Evolutionary conservation across 352 stramenopile genomes (phyloP).

Genomic region (Phytopythium aichiense): DNA sequence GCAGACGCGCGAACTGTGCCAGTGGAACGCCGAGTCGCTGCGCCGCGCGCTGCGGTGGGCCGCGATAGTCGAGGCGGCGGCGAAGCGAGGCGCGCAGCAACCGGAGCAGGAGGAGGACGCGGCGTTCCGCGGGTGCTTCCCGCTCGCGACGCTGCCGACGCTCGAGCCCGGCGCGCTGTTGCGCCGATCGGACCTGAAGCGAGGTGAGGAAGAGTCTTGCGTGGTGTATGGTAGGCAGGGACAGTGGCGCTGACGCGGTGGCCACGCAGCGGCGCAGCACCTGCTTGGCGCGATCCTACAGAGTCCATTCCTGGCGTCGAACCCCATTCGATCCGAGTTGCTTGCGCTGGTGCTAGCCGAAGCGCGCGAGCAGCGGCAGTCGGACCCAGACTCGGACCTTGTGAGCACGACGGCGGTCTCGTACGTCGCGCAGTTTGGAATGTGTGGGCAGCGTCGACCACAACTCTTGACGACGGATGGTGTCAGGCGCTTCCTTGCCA

Average conservation of each 20-base stretch:
- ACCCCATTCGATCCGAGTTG: conserved; percentile 41
- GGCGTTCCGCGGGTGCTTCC: conserved; percentile 26
- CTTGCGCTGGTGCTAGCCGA: conserved; percentile 26
- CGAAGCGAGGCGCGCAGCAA: conserved; percentile 4
- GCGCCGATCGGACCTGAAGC: conserved; percentile 6
- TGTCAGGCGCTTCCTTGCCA: conserved; percentile 23
- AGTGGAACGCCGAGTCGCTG: conserved; percentile 53
- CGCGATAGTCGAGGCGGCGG: conserved; percentile 25
- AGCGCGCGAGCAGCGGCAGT: conserved; percentile 11
- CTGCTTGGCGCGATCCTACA: conserved; percentile 42
- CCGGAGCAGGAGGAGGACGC: conserved; percentile 15
- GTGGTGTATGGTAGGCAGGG: too few relatives aligned
- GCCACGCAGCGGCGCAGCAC: conserved; percentile 21
- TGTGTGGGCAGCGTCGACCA: background rate
- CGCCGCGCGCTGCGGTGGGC: conserved; percentile 38
- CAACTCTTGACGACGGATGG: background rate
- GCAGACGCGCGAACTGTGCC: conserved; percentile 41
- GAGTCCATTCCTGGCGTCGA: conserved; percentile 41
- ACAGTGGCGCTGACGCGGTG: conserved; percentile 3
- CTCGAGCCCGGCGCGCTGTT: conserved; percentile 15
- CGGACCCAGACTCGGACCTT: conserved; percentile 7
- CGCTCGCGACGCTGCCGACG: conserved; percentile 33
- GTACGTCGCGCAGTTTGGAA: conserved; percentile 10
- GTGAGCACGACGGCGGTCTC: conserved; percentile 10
- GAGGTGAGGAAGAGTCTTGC: background rate